Evolutionary conservation across 2,329 filamentous ascomycete genomes (phyloP), one percentile per base, ranked within the genome.

Genomic region (Pseudogymnoascus sp.): DNA sequence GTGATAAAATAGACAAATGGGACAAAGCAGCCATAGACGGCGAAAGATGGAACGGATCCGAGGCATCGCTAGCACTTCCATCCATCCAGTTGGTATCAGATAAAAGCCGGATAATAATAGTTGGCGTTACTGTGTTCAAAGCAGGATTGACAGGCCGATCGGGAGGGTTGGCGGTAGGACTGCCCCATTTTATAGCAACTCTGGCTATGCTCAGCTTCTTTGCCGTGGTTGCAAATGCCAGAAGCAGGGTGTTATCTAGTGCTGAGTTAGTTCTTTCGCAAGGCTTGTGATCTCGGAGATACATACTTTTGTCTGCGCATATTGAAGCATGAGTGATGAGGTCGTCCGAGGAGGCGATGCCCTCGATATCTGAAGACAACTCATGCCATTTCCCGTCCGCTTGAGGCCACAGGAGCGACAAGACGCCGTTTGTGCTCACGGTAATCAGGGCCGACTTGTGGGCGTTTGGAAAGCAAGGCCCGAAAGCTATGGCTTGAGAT

Each of bases 261-360:
- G 2, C 3, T 11, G 14, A 62, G 61, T 68, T 33, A 70, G 63
- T 25, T 38, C 23, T 40, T 28, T 10, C 23, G n/a, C 28, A 50
- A n/a, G 23, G 1, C 16, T 23, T 23, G 21, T 11, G 8, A 18
- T 12, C 1, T 6, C 4, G n/a, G 5, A 61, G 18, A 25, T 25
- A 70, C 78, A 71, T 75, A 90, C 89, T 85, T 74, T 87, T 90
- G 63, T 92, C 90, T 2, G 89, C 84, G 64, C 87, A 84, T 66
- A 92, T 79, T 40, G 90, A 83, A 10, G 90, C 90, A 76, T 95
- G 91, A 0, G 90, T 91, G 60, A 93, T 81, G n/a, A 90, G 74
- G 67, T 91, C 88, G 66, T 91, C 86, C 0, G 88, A 86, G 35
- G 86, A 86, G 28, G 85, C 81, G 63, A 91, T 81, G 66, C 85